phyloP scores from a whole-genome alignment of 1,139 yeast species.

The Protomyces gravidus region DNA sequence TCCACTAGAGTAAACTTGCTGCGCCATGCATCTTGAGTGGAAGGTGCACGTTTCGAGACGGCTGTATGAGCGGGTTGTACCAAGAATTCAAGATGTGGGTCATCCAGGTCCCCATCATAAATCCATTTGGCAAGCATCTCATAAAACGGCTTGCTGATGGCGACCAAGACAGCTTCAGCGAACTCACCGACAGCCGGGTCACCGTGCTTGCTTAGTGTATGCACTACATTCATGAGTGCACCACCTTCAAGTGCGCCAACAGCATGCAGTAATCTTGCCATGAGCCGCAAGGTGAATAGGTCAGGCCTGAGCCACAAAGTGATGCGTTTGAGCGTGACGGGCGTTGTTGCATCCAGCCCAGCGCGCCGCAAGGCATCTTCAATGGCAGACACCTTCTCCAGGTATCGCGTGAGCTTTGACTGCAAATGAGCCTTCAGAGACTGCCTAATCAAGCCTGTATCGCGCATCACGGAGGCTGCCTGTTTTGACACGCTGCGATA shows the following conservation, averaged over 20 bases:
- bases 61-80: slow-evolving; percentile 41
- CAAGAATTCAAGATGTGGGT: slow-evolving; percentile 63
- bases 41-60: slow-evolving; percentile 28
- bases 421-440: slow-evolving; percentile 61
- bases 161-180: slow-evolving; percentile 48
- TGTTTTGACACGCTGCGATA: slow-evolving; percentile 48
- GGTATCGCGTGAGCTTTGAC: slow-evolving; percentile 53
- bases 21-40: slow-evolving; percentile 37
- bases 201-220: slow-evolving; percentile 57
- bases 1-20: slow-evolving; percentile 39
- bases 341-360: slow-evolving; percentile 34
- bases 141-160: slow-evolving; percentile 58
- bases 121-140: slow-evolving; percentile 66
- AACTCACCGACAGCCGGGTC: slow-evolving; percentile 51
- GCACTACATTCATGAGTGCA: slow-evolving; percentile 53
- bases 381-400: slow-evolving; percentile 52
- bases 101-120: slow-evolving; percentile 58
- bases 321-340: slow-evolving; percentile 43
- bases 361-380: slow-evolving; percentile 42
- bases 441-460: slow-evolving; percentile 40
- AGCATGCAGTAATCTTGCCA: slow-evolving; percentile 45
- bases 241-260: slow-evolving; percentile 48
- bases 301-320: slow-evolving; percentile 50
- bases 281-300: slow-evolving; percentile 54
- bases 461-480: slow-evolving; percentile 41